Percentiles rank a stretch among this genome's conserved stretches.
Conservation (phyloP, 2,329 filamentous ascomycete species). For the Claviceps maximensis region DNA sequence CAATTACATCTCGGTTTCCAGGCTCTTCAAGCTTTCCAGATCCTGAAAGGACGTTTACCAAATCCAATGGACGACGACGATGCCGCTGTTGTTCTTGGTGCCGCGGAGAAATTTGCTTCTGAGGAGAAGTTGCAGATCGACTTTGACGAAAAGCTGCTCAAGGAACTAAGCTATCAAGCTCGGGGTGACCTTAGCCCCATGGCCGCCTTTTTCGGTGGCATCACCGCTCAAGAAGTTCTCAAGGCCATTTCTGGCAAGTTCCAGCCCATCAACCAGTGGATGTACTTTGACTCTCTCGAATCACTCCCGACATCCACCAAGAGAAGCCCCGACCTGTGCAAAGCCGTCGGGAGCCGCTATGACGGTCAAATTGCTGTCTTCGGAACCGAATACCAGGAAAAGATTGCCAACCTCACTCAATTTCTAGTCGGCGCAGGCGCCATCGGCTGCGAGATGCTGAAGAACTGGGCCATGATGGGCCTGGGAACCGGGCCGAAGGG, state of each 20-base stretch:
- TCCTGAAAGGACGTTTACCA: constrained; percentile 62
- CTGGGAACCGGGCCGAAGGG: constrained; percentile 78
- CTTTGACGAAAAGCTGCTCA: constrained; percentile 81
- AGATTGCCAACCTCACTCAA: constrained; percentile 77
- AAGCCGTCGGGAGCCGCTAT: constrained; percentile 73
- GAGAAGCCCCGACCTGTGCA: constrained; percentile 78
- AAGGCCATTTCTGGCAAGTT: constrained; percentile 98
- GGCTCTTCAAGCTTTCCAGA: constrained; percentile 75
- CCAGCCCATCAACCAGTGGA: constrained; percentile 84
- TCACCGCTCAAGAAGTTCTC: constrained; percentile 85
- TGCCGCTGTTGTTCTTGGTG: constrained; percentile 61
- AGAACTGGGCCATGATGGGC: constrained; percentile 99
- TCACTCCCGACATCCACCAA: constrained; percentile 65
- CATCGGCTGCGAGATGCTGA: constrained; percentile 97
- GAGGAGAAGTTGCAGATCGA: constrained; percentile 56
- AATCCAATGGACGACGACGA: constrained; percentile 75
- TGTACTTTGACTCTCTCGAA: constrained; percentile 98
- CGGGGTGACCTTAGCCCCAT: constrained; percentile 82
- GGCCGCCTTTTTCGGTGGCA: constrained; percentile 88
- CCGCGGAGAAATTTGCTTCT: constrained; percentile 60
- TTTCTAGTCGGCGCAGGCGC: constrained; percentile 94
- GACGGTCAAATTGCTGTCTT: constrained; percentile 97
- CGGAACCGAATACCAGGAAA: constrained; percentile 84
- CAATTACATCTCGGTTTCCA: constrained; percentile 90
- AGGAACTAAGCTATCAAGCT: constrained; percentile 89